phyloP scores from a whole-genome alignment of 306 rosid genomes.

The Cucurbita argyrosperma region DNA sequence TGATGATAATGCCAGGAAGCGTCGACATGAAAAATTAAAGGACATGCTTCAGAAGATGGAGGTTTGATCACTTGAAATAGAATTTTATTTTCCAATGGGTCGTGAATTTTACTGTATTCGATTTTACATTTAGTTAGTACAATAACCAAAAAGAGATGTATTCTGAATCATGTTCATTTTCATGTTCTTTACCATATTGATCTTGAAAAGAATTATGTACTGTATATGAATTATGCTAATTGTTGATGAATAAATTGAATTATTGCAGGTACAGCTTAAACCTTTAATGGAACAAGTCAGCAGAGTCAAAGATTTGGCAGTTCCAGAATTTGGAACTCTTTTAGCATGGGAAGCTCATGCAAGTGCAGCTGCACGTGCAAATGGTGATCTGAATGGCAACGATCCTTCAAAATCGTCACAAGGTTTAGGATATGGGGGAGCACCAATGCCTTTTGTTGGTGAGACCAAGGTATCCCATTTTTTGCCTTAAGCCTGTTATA shows the following conservation, averaged over 20 bases:
- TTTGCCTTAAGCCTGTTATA: background rate
- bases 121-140: background rate
- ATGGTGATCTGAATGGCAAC: slow-evolving; percentile 44
- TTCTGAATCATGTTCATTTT: background rate
- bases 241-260: slow-evolving; percentile 4
- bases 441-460: slow-evolving; percentile 79
- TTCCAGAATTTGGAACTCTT: slow-evolving; percentile 85
- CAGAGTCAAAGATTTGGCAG: slow-evolving; percentile 79
- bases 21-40: slow-evolving; percentile 69
- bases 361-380: slow-evolving; percentile 66
- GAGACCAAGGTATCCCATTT: slow-evolving; percentile 71
- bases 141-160: background rate
- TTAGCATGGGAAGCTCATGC: slow-evolving; percentile 97
- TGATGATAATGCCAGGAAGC: slow-evolving; percentile 72
- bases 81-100: background rate
- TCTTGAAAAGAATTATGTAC: background rate
- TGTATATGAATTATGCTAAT: background rate
- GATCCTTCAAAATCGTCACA: slow-evolving; percentile 67
- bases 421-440: slow-evolving; percentile 61
- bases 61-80: slow-evolving; percentile 21
- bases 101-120: background rate
- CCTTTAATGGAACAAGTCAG: slow-evolving; percentile 77
- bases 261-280: slow-evolving; percentile 69
- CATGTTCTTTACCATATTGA: background rate
- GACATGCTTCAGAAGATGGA: slow-evolving; percentile 87